Base-by-base conservation (phyloP, 2,329 filamentous ascomycete genomes). In the Fusarium beomiforme region DNA sequence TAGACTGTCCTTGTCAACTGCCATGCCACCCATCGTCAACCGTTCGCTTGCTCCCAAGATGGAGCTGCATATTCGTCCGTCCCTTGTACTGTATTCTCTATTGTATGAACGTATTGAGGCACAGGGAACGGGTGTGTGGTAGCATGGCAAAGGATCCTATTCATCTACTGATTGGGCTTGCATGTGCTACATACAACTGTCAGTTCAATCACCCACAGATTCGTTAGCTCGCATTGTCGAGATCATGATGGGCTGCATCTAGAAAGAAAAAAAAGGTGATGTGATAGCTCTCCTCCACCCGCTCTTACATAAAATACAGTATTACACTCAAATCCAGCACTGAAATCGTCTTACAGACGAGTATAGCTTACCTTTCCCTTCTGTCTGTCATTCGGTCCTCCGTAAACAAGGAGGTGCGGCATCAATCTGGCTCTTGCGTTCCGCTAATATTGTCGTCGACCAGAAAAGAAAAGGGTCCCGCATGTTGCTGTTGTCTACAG, bases 151-250 rank as follows among this genome's bases (percentile, higher is more conserved):
- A 63, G 44, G 53, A 63, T 70, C 42, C 59, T 39, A 47, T 51
- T 51, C 47, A 51, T 39, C 47, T 31, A 51, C n/a, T n/a, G n/a
- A n/a, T n/a, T n/a, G 21, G 47, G 47, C 33, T 37, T 54, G 55
- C 62, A 68, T 71, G 56, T 60, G 49, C 34, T 49, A 57, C 62
- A 69, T 67, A 56, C 53, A 70, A 70, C 67, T 70, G 56, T 59
- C 57, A 63, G 46, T 67, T 57, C 59, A 64, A 46, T 69, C 59
- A 49, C 46, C 47, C 50, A 54, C 59, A 59, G 59, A 62, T 33
- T 34, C 21, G 36, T 19, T 59, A 37, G 53, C 41, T 56, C 26
- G 26, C 37, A 44, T 50, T 50, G 39, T 67, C 64, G 53, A 63
- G 49, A 63, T 57, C 49, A 47, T 61, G 56, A 63, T 34, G 29